A percentile compares a stretch with the other conserved stretches of the same genome.
These are phyloP conservation scores for Aspergillus bombycis DNA, from an alignment of 2,329 filamentous ascomycete species.

Conservation along the genomic window DNA sequence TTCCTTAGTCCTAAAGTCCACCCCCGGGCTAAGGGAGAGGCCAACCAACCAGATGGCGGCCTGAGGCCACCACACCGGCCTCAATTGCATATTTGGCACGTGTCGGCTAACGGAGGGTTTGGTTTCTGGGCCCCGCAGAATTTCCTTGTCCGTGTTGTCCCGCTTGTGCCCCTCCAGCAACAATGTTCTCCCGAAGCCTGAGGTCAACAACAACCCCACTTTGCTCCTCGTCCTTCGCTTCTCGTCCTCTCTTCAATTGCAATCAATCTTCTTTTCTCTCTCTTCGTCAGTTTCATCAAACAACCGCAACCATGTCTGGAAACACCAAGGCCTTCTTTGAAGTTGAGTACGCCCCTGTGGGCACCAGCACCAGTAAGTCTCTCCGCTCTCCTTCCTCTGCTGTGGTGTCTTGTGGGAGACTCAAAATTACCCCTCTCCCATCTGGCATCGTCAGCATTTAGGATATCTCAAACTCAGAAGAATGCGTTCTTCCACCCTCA, in stretches of 20 bases:
- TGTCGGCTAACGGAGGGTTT: slow-evolving; percentile 18
- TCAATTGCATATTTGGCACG: slow-evolving; percentile 21
- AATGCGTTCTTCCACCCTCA: not conserved
- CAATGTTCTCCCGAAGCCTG: slow-evolving; percentile 47
- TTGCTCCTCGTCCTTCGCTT: slow-evolving; percentile 42
- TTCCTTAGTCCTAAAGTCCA: not conserved
- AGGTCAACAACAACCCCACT: slow-evolving; percentile 49
- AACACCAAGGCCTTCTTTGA: slow-evolving; percentile 74
- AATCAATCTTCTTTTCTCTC: slow-evolving; percentile 34
- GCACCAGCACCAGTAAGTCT: slow-evolving; percentile 34
- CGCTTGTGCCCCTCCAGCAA: slow-evolving; percentile 41
- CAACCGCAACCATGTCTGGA: slow-evolving; percentile 71
- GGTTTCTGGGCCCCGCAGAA: not conserved
- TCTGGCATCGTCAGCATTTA: not conserved
- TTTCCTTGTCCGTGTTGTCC: slow-evolving; percentile 25
- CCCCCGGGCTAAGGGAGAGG: not conserved
- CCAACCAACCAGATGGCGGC: slow-evolving; percentile 10
- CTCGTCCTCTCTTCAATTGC: slow-evolving; percentile 38
- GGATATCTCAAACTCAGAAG: not conserved
- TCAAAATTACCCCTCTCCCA: slow-evolving; percentile 15
- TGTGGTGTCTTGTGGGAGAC: slow-evolving; percentile 16
- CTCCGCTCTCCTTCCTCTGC: slow-evolving; percentile 13
- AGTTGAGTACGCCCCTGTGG: slow-evolving; percentile 59
- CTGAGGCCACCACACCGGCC: slow-evolving; percentile 12
- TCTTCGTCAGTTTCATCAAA: slow-evolving; percentile 61